These are phyloP conservation scores for Fusarium beomiforme DNA, from an alignment of 2,329 filamentous ascomycete species.

Conservation along the genomic window DNA sequence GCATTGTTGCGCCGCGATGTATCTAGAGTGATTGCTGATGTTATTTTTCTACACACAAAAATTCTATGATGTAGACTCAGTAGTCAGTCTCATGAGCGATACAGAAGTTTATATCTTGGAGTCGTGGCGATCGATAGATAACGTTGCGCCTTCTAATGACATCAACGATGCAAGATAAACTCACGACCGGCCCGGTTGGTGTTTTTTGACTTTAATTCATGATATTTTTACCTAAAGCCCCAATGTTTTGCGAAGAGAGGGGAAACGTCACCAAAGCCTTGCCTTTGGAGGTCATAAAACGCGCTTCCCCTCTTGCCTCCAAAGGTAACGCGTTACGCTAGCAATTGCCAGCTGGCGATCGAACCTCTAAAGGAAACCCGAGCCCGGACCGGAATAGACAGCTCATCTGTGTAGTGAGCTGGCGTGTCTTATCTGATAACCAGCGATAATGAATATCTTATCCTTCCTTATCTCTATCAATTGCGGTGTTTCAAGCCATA, in stretches of 20 bases:
- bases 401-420: neutral
- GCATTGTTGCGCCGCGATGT: neutral
- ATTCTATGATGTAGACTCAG: too few relatives aligned
- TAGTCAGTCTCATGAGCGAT: neutral
- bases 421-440: neutral
- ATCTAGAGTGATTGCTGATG: too few relatives aligned
- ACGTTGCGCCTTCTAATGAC: slow-evolving; percentile 4
- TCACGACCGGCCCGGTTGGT: neutral
- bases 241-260: neutral
- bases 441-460: neutral
- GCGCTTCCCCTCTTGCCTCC: slow-evolving; percentile 1
- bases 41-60: too few relatives aligned
- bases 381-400: neutral
- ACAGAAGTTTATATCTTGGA: neutral
- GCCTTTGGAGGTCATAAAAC: slow-evolving; percentile 3
- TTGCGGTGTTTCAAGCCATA: too few relatives aligned
- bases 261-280: neutral
- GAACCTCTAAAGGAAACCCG: neutral
- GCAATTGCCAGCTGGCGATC: neutral
- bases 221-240: neutral
- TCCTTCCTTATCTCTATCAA: too few relatives aligned
- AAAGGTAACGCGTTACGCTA: neutral
- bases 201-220: neutral
- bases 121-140: too few relatives aligned
- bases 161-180: neutral